These are phyloP conservation scores for Rubroboletus satanas DNA, from an alignment of 768 basidiomycete genomes.

Conservation along the genomic window DNA sequence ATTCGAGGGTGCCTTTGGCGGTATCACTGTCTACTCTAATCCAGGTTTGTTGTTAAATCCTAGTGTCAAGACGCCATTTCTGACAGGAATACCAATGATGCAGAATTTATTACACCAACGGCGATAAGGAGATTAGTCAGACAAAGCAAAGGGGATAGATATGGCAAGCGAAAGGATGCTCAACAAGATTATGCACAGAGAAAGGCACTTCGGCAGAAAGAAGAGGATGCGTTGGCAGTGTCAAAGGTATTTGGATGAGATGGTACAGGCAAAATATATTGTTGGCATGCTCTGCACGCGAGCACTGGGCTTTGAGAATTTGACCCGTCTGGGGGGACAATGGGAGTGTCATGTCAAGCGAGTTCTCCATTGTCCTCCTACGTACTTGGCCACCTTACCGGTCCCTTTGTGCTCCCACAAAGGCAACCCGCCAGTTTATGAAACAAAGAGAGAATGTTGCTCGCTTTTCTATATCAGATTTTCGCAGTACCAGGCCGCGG, in stretches of 20 bases:
- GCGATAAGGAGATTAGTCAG: conserved; percentile 67
- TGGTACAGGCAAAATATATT: conserved; percentile 32
- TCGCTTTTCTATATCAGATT: not conserved
- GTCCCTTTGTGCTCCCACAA: conserved; percentile 29
- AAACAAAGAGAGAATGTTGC: conserved; percentile 22
- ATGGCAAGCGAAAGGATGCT: conserved; percentile 76
- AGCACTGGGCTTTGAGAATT: not conserved
- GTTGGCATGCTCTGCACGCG: not conserved
- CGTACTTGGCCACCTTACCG: conserved; percentile 7
- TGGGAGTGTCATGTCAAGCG: conserved; percentile 12
- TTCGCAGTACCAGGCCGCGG: not conserved
- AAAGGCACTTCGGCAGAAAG: conserved; percentile 57
- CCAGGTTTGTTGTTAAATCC: conserved; percentile 54
- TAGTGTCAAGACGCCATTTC: not conserved
- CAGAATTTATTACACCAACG: conserved; percentile 92
- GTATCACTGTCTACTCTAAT: conserved; percentile 94
- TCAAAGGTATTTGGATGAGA: conserved; percentile 87
- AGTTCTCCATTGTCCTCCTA: conserved; percentile 31
- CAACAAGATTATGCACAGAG: conserved; percentile 63
- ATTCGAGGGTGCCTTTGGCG: conserved; percentile 96
- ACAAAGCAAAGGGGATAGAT: conserved; percentile 75
- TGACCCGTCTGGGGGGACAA: conserved; percentile 13
- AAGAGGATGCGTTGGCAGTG: conserved; percentile 79
- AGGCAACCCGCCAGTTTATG: conserved; percentile 20
- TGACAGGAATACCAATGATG: not conserved